Percentiles rank a stretch among this genome's conserved stretches.
These are phyloP conservation scores for Moricandia moricandioides DNA, from an alignment of 345 rosid species.

Conservation along the genomic window DNA sequence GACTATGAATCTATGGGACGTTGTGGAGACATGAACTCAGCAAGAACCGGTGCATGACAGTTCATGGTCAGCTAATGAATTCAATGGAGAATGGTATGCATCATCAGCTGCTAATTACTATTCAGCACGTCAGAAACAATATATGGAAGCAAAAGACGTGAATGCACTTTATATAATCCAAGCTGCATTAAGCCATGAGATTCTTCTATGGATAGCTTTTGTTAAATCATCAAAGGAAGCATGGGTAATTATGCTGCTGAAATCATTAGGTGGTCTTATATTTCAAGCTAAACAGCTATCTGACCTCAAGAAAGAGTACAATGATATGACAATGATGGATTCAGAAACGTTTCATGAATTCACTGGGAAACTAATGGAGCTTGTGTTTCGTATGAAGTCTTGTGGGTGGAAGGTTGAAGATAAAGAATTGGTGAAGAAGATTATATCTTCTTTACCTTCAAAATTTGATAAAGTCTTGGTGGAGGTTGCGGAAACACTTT, in stretches of 20 bases:
- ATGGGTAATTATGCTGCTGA: conserved; percentile 17
- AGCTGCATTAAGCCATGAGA: neutral
- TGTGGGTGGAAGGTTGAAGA: conserved; percentile 20
- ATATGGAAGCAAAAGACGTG: neutral
- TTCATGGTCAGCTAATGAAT: neutral
- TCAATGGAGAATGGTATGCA: neutral
- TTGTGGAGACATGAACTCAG: conserved; percentile 4
- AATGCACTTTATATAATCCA: neutral
- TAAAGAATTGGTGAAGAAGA: conserved; percentile 15
- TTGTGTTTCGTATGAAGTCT: conserved; percentile 24
- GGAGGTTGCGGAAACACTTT: conserved; percentile 8
- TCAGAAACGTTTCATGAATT: neutral
- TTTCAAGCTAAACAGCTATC: conserved; percentile 1
- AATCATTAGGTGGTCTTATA: conserved; percentile 16
- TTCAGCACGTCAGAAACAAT: neutral
- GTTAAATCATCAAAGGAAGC: conserved; percentile 25
- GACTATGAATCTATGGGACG: neutral
- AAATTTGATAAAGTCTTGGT: neutral
- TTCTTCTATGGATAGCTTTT: conserved; percentile 15
- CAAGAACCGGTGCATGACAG: neutral
- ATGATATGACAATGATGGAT: neutral
- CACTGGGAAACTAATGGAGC: neutral
- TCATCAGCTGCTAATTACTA: neutral
- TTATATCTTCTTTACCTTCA: conserved; percentile 15
- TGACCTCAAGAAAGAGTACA: conserved; percentile 18